These are phyloP conservation scores for Cupressus sempervirens DNA, from an alignment of 75 land plant species.

Conservation along the genomic window DNA sequence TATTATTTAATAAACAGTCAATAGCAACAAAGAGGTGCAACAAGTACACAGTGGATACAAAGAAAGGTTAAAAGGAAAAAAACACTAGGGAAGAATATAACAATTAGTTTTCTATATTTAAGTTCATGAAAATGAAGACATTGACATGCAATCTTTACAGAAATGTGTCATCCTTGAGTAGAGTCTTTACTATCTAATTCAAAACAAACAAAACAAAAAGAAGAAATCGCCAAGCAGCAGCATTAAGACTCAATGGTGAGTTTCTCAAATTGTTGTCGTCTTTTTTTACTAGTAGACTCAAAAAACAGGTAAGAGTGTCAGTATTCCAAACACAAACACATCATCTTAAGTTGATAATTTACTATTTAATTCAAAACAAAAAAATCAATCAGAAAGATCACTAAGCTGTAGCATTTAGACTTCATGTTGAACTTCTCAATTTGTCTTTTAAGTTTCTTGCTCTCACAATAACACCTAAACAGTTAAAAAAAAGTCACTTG, in stretches of 20 bases:
- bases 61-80: too few species aligned
- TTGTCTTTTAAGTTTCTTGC: not conserved
- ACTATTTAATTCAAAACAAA: too few species aligned
- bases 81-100: not conserved
- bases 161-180: too few species aligned
- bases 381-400: too few species aligned
- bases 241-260: not conserved
- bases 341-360: too few species aligned
- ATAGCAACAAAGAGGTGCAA: too few species aligned
- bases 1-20: too few species aligned
- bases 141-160: not conserved
- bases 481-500: not conserved
- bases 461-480: not conserved
- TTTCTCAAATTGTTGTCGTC: not conserved
- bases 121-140: not conserved
- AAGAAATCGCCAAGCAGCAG: too few species aligned
- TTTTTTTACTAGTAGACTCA: not conserved
- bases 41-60: too few species aligned
- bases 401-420: not conserved
- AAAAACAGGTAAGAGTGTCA: not conserved
- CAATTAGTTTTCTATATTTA: too few species aligned
- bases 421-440: not conserved
- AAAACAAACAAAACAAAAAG: too few species aligned
- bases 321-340: not conserved
- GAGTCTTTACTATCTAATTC: too few species aligned